Base-by-base conservation (phyloP, 1,284 basidiomycete species). In the Omphalotus olearius region DNA sequence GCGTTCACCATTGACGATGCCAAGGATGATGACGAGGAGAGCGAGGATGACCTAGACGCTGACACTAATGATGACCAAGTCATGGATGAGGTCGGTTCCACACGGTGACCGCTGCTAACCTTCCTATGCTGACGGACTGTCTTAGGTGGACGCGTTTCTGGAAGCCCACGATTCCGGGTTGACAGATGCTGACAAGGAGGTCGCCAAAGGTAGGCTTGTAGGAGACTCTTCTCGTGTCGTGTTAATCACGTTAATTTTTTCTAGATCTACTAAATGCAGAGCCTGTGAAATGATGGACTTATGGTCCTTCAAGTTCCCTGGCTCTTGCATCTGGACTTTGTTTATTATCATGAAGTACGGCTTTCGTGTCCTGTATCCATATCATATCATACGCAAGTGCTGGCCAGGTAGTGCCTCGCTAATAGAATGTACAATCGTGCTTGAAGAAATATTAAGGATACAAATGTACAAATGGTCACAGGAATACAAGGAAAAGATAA, bases 1-100 rank as follows among this genome's bases (percentile, higher is more conserved):
- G 86, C 88, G 56, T 98, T 97, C 66, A 92, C 92, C 2, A 96
- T 97, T 59, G 94, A 98, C 64, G 91, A 93, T 66, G 91, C 86
- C 3, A 86, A 84, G 51, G 90, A 93, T 58, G 88, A 86, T 13
- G 87, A 91, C 42, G 87, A 85, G 18, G 82, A 82, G 14, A 83
- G 84, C 10, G 79, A 80, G 7, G 86, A 80, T n/a, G 79, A 78
- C 26, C 72, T 64, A 13, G 75, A 72, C 28, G 78, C 66, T 16
- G 72, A 69, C 46, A 79, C 77, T 20, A 70, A 66, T 48, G 79
- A 79, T 55, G 91, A 93, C 62, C 81, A 79, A 50, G 88, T 95
- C 46, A 82, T 96, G 82, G 91, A 94, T 59, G 93, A 96, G 75
- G 89, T 87, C 52, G 52, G 71, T 64, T 33, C 42, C 55, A 23